phyloP scores from a whole-genome alignment of 116 monocot species.

The Cymodocea nodosa region DNA sequence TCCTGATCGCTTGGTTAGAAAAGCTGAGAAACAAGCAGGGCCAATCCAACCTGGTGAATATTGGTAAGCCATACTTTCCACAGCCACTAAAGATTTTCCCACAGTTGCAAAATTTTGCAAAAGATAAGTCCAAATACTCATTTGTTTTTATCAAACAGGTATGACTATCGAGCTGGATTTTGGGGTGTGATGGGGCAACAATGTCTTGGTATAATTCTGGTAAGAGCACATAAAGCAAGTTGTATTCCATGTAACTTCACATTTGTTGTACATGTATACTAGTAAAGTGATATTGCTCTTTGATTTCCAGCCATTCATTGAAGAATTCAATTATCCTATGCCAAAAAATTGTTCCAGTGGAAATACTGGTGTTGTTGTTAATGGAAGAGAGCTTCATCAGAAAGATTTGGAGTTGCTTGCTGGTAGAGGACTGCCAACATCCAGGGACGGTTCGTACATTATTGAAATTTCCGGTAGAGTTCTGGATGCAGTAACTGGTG shows the following conservation, averaged over 20 bases:
- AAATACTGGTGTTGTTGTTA: constrained; percentile 55
- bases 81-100: background rate
- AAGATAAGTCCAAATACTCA: background rate
- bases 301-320: constrained; percentile 55
- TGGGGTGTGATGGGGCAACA: constrained; percentile 70
- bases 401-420: constrained; percentile 65
- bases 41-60: constrained; percentile 71
- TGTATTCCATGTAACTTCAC: background rate
- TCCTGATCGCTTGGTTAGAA: constrained; percentile 59
- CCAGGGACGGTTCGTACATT: constrained; percentile 32
- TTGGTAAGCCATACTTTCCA: constrained; percentile 30
- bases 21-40: constrained; percentile 79
- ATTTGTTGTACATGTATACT: background rate
- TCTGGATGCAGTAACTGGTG: constrained; percentile 60
- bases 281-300: background rate
- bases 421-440: constrained; percentile 45
- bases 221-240: constrained; percentile 17
- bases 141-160: constrained; percentile 31
- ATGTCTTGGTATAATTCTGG: constrained; percentile 84
- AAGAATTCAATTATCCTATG: constrained; percentile 77
- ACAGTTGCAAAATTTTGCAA: too few relatives aligned
- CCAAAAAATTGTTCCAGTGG: constrained; percentile 60
- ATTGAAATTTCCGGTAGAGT: constrained; percentile 70
- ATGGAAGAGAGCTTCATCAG: constrained; percentile 80
- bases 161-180: constrained; percentile 87